A percentile compares a stretch with the other conserved stretches of the same genome.
Conservation (phyloP, 371 early-diverging fungal genomes). For the Apophysomyces variabilis region DNA sequence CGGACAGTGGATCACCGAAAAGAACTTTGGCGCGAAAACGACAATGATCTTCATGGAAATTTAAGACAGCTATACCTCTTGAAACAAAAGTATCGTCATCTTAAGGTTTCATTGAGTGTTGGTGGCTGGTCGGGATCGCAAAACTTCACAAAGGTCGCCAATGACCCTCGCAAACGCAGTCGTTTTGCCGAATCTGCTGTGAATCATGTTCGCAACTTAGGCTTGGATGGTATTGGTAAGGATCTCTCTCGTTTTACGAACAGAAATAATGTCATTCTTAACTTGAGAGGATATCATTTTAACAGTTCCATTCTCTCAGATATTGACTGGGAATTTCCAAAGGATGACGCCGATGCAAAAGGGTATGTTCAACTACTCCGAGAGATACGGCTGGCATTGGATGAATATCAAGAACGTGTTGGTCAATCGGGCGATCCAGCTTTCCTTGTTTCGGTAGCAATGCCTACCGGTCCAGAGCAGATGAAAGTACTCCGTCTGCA, state of each 20-base stretch:
- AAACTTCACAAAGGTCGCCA: constrained; percentile 76
- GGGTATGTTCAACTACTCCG: constrained; percentile 77
- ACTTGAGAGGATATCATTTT: too few relatives aligned
- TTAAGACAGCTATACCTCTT: constrained; percentile 76
- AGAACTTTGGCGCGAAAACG: constrained; percentile 58
- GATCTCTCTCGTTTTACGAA: too few relatives aligned
- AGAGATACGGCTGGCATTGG: constrained; percentile 70
- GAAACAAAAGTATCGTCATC: constrained; percentile 66
- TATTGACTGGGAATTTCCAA: constrained; percentile 92
- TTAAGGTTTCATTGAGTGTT: constrained; percentile 78
- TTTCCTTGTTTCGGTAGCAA: constrained; percentile 69
- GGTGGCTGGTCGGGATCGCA: constrained; percentile 90
- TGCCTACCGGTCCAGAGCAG: constrained; percentile 67
- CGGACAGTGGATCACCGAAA: constrained; percentile 45
- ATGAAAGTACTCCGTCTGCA: constrained; percentile 62
- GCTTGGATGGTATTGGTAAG: constrained; percentile 49
- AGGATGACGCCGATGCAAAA: constrained; percentile 70
- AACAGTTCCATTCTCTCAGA: constrained; percentile 33
- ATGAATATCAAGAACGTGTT: constrained; percentile 44
- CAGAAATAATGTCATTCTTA: too few relatives aligned
- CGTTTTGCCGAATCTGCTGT: constrained; percentile 64
- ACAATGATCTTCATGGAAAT: constrained; percentile 71
- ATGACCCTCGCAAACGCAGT: constrained; percentile 47
- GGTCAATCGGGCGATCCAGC: constrained; percentile 49
- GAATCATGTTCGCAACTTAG: constrained; percentile 54